Evolutionary conservation across 2,329 filamentous ascomycete genomes (phyloP).

Genomic region (Erysiphe pulchra): DNA sequence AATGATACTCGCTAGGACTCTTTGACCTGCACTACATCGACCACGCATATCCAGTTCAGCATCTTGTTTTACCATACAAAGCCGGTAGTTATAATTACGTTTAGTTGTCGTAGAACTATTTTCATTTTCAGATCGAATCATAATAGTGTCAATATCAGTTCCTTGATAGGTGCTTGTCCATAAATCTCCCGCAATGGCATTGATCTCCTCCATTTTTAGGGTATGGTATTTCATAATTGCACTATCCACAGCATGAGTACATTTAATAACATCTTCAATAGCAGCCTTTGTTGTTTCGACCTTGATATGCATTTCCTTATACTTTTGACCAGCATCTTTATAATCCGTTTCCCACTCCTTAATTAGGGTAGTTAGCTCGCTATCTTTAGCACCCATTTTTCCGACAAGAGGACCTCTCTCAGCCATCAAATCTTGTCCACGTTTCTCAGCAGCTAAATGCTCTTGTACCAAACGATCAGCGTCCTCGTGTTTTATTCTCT

Average conservation of each 20-base stretch:
- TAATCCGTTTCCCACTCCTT: constrained; percentile 70
- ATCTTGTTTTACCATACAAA: constrained; percentile 93
- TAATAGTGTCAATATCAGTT: constrained; percentile 88
- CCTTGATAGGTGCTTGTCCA: constrained; percentile 94
- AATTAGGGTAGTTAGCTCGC: constrained; percentile 46
- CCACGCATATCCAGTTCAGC: constrained; percentile 99
- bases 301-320: constrained; percentile 69
- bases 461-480: constrained; percentile 41
- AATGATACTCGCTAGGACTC: constrained; percentile 89
- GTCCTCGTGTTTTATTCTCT: constrained; percentile 18
- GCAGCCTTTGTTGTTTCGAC: constrained; percentile 82
- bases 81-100: constrained; percentile 84
- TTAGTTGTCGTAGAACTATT: constrained; percentile 33
- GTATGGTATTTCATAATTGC: constrained; percentile 94
- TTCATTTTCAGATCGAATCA: constrained; percentile 82
- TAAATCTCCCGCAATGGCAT: constrained; percentile 80
- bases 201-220: constrained; percentile 96
- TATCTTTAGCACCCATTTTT: constrained; percentile 60
- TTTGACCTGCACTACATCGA: constrained; percentile 86
- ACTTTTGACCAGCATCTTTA: constrained; percentile 53
- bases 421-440: constrained; percentile 43
- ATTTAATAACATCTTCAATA: constrained; percentile 69
- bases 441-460: constrained; percentile 37
- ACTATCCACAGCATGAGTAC: constrained; percentile 64
- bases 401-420: constrained; percentile 52